phyloP scores from a whole-genome alignment of 2,329 filamentous ascomycete genomes.

The Botrytis pseudocinerea region DNA sequence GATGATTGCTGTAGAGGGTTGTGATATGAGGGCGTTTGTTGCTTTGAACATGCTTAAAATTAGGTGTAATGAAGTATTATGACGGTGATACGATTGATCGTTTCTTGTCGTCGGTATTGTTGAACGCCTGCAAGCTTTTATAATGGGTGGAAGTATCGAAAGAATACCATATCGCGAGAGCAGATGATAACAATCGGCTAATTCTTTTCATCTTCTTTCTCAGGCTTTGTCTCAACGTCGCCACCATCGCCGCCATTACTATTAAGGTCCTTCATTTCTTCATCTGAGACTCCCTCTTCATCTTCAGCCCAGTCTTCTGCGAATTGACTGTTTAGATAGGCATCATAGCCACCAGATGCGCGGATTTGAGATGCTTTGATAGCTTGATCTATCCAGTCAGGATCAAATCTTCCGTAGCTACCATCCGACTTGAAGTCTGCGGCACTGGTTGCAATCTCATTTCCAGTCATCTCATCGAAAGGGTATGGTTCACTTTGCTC shows the following conservation, averaged over 20 bases:
- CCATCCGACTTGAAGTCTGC: slow-evolving; percentile 58
- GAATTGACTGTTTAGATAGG: slow-evolving; percentile 54
- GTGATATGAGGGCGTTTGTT: background rate
- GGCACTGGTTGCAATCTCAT: slow-evolving; percentile 51
- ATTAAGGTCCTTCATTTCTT: background rate
- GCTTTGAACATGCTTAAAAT: background rate
- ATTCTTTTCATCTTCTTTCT: background rate
- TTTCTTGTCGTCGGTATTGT: background rate
- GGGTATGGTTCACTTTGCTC: slow-evolving; percentile 14
- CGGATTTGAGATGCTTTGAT: slow-evolving; percentile 53
- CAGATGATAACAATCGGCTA: background rate
- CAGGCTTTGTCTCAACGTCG: background rate
- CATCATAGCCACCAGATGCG: slow-evolving; percentile 55
- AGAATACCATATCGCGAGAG: background rate
- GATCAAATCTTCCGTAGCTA: slow-evolving; percentile 54
- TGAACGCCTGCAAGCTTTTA: background rate
- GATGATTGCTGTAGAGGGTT: background rate
- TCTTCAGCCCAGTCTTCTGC: slow-evolving; percentile 37
- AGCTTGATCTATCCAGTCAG: slow-evolving; percentile 57
- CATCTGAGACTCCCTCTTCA: slow-evolving; percentile 17
- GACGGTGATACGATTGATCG: background rate
- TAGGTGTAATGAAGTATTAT: no score
- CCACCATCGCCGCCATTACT: background rate
- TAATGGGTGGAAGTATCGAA: background rate
- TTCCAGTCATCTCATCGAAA: slow-evolving; percentile 14